A percentile compares a stretch with the other conserved stretches of the same genome.
These are phyloP conservation scores for Centrapalus pauciflorus DNA, from an alignment of 129 eudicot genomes.

Conservation along the genomic window DNA sequence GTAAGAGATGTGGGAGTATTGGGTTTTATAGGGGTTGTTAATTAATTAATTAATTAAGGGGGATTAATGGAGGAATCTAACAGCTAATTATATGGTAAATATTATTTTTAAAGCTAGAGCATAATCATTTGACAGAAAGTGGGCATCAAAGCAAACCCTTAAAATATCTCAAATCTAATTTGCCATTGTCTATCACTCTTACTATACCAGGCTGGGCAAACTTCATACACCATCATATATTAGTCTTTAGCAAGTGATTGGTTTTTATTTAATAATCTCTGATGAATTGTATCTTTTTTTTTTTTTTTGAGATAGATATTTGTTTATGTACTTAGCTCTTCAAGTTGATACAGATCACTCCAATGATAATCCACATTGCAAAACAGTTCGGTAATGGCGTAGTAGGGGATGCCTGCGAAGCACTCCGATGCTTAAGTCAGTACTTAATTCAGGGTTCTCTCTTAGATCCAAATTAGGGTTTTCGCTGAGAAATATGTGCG, in stretches of 20 bases:
- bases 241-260: background rate
- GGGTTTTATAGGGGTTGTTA: background rate
- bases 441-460: no score
- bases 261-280: no score
- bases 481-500: no score
- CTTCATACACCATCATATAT: background rate
- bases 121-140: slow-evolving; percentile 1
- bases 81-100: slow-evolving; percentile 4
- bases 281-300: no score
- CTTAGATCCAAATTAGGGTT: no score
- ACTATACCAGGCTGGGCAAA: background rate
- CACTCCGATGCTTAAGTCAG: no score
- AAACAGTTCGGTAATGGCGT: no score
- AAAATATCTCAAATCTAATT: background rate
- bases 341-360: no score
- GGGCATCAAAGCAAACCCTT: background rate
- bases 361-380: no score
- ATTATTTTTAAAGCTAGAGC: background rate
- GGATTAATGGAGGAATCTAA: slow-evolving; percentile 8
- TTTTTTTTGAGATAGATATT: no score
- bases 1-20: background rate
- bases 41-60: background rate
- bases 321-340: no score
- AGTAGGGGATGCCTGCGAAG: no score
- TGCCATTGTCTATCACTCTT: background rate